Evolutionary conservation across 1,139 yeast species (phyloP), one percentile per base, ranked within the genome.

Genomic region (Debaryomyces fabryi): DNA sequence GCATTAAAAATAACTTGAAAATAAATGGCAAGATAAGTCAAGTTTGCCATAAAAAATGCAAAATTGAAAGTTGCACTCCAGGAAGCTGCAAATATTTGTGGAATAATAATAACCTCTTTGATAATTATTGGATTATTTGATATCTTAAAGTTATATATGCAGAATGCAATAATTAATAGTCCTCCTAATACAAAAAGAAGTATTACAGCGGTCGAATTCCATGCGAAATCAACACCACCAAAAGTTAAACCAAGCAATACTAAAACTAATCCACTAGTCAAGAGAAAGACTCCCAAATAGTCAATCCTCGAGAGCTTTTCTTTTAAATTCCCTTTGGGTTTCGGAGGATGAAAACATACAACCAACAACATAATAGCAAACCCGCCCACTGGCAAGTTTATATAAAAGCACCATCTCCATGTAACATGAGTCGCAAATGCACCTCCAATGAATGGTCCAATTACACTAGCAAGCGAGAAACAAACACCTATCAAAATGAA

Each of bases 361-460:
- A 71, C 50, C 44, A 86, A 70, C 18, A 78, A 59, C 0, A 66
- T 60, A 15, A 78, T 64, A 0, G 87, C 84, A 3, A 76, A 52
- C 0, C 86, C 90, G 15, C 88, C 88, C 43, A 85, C 68, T 4
- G 92, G 90, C 50, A 87, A 65, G 60, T 86, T 86, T 57, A 87
- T 75, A 63, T 82, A 87, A 63, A 86, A 87, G 57, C 89, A 83
- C 92, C 92, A 86, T 62, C 93, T 74, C 93, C 93, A 87, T 15
- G 82, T 71, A 1, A 81, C 83, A 45, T 79, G 72, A 12, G 81
- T 62, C 2, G 88, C 75, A 56, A 85, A 79, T 1, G 85, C 84
- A 27, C 91, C 91, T 24, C 91, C 91, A 35, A 85, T 59, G 46
- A 85, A 70, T 0, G 92, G 92, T 1, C 91, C 92, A 35, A 77